Evolutionary conservation across 768 basidiomycete species (phyloP), one percentile per base, ranked within the genome.

Genomic region (Kwoniella dendrophila): DNA sequence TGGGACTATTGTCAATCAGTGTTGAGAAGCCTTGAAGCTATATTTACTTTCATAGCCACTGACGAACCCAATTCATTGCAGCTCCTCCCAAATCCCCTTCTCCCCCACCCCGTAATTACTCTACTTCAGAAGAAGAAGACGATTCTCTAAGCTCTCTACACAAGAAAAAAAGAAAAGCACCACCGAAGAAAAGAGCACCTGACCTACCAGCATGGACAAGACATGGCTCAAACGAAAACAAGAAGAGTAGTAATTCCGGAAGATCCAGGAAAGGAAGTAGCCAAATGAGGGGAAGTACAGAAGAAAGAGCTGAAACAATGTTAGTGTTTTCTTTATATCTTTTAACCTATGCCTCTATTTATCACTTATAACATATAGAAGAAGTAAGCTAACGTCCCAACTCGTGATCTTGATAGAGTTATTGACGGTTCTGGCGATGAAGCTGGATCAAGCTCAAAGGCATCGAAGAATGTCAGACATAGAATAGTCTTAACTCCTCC

Each of bases 131-230:
- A 6, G 60, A 56, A 32, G 20, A 38, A 14, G 53, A 62, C 27
- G 49, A 48, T 14, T 34, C 34, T 6, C 20, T 27, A 11, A 24
- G 7, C n/a, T 33, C 29, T 16, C 48, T 38, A 22, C 58, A 67
- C 43, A 48, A 59, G 58, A 66, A 69, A 51, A n/a, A 58, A 36
- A 57, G 59, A 18, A 47, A 38, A 27, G 33, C 41, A 7, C n/a
- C 49, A n/a, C 14, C 18, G 33, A 44, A 29, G 64, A 59, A 47
- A 44, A 20, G 33, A n/a, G 16, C 55, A 53, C 14, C 51, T 20
- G 33, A 51, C 6, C 38, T 62, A 45, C 59, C 63, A n/a, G 66
- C 49, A 45, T 63, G 66, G 67, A 64, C 58, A 2, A 24, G 62
- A 29, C 34, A 38, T 20, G 30, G 24, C 4, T 62, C 60, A 2